These are phyloP conservation scores for Teunomyces funiuensis DNA, from an alignment of 805 yeast genomes.

Conservation along the genomic window DNA sequence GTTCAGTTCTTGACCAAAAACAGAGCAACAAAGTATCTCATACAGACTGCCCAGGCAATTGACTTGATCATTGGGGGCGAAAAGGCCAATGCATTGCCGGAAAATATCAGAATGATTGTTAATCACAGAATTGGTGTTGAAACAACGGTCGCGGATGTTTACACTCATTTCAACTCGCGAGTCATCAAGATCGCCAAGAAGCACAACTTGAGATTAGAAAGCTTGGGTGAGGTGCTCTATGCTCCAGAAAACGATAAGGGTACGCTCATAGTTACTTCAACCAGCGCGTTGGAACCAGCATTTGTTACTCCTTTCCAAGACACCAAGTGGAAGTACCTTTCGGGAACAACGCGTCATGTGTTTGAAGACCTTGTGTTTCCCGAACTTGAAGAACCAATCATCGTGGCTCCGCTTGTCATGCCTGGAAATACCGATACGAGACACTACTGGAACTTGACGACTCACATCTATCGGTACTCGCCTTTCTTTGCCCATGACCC, in stretches of 20 bases:
- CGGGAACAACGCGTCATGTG: constrained; percentile 63
- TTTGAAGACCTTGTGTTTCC: constrained; percentile 54
- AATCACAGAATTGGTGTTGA: constrained; percentile 40
- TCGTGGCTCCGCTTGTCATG: constrained; percentile 49
- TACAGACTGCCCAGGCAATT: constrained; percentile 34
- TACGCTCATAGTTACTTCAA: constrained; percentile 15
- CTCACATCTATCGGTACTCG: constrained; percentile 52
- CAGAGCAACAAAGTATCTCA: constrained; percentile 25
- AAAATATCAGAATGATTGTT: constrained; percentile 26
- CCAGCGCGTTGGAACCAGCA: constrained; percentile 39
- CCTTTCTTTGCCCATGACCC: constrained; percentile 19
- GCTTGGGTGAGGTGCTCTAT: constrained; percentile 18
- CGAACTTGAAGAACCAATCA: constrained; percentile 25
- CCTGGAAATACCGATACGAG: constrained; percentile 65
- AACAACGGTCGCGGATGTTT: constrained; percentile 20
- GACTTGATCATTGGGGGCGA: constrained; percentile 40
- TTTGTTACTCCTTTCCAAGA: constrained; percentile 41
- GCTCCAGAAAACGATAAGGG: constrained; percentile 14
- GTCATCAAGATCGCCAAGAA: constrained; percentile 27
- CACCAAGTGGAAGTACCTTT: constrained; percentile 34
- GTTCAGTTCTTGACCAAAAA: constrained; percentile 18
- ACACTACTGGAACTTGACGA: constrained; percentile 56
- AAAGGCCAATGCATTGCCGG: constrained; percentile 42
- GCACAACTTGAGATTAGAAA: constrained; percentile 24
- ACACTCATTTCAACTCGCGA: constrained; percentile 19